A percentile compares a stretch with the other conserved stretches of the same genome.
Conservation (phyloP, 2,329 filamentous ascomycete genomes). For the Sporothrix humicola region DNA sequence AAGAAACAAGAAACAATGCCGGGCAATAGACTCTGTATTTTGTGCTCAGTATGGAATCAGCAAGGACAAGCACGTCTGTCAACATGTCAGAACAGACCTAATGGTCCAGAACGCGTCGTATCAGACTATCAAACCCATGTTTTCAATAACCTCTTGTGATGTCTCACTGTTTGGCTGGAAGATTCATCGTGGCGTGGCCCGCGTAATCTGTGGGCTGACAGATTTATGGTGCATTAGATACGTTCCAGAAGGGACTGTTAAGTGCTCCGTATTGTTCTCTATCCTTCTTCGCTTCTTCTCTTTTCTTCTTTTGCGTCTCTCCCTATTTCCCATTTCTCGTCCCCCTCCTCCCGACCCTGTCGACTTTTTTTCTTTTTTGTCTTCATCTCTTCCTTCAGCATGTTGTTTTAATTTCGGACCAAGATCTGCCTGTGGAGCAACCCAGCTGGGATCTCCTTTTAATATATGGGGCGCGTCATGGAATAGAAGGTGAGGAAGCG, state of each 20-base stretch:
- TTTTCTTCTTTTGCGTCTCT: not conserved
- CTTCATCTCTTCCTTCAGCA: conserved; percentile 25
- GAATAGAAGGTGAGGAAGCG: conserved; percentile 7
- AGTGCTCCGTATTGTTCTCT: not conserved
- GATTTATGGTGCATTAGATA: conserved; percentile 18
- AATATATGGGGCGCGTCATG: conserved; percentile 28
- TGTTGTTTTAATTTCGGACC: conserved; percentile 27
- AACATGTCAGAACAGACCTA: not conserved
- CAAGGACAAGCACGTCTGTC: not conserved
- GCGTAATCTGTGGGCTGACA: not conserved
- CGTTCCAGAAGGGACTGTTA: conserved; percentile 6
- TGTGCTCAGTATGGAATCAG: not conserved
- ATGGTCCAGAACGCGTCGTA: not conserved
- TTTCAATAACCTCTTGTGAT: conserved; percentile 2
- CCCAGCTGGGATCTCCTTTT: conserved; percentile 31
- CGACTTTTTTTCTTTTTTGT: not conserved
- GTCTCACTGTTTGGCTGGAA: not conserved
- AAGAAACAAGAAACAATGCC: not conserved
- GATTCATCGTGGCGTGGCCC: not conserved
- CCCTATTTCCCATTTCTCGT: not conserved
- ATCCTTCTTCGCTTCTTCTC: not conserved
- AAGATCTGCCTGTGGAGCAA: conserved; percentile 32
- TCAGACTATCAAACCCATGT: not conserved
- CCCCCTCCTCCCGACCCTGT: not conserved
- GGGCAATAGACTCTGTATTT: not conserved